Conservation (phyloP, 2,329 filamentous ascomycete species). For the Fusarium musae region DNA sequence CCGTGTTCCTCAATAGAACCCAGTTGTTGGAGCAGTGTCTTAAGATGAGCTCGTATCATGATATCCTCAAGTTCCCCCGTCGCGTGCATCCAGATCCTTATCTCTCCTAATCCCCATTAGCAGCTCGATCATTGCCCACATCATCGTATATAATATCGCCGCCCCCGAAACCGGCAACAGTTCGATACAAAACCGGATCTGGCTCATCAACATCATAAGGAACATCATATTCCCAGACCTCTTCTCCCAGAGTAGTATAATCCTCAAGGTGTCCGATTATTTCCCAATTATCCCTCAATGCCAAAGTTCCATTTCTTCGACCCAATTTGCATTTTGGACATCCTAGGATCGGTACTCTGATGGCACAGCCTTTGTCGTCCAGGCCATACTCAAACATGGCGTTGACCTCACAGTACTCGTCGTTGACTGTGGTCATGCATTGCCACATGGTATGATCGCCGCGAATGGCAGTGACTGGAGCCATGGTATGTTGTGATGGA, state of each 20-base stretch:
- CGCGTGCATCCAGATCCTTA: rapidly evolving
- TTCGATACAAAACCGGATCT: rapidly evolving
- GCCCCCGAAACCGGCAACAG: neutral
- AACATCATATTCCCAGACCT: neutral
- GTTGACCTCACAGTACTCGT: neutral
- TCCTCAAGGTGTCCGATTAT: neutral
- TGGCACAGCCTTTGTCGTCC: neutral
- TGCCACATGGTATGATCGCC: neutral
- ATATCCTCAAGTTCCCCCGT: rapidly evolving
- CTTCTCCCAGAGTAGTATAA: neutral
- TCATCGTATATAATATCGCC: rapidly evolving
- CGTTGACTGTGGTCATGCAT: neutral
- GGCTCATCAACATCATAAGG: neutral
- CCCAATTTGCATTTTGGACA: neutral
- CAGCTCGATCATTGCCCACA: rapidly evolving
- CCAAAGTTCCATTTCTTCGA: neutral
- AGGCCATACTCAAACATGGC: neutral
- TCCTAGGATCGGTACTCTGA: rapidly evolving
- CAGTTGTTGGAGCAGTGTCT: neutral
- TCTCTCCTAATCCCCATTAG: rapidly evolving
- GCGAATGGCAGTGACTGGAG: neutral
- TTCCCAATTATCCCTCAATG: neutral
- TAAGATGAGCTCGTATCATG: rapidly evolving
- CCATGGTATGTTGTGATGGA: rapidly evolving
- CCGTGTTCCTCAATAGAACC: too few species aligned